Evolutionary conservation across 2,329 filamentous ascomycete species (phyloP).

Genomic region (Cercospora zeina): DNA sequence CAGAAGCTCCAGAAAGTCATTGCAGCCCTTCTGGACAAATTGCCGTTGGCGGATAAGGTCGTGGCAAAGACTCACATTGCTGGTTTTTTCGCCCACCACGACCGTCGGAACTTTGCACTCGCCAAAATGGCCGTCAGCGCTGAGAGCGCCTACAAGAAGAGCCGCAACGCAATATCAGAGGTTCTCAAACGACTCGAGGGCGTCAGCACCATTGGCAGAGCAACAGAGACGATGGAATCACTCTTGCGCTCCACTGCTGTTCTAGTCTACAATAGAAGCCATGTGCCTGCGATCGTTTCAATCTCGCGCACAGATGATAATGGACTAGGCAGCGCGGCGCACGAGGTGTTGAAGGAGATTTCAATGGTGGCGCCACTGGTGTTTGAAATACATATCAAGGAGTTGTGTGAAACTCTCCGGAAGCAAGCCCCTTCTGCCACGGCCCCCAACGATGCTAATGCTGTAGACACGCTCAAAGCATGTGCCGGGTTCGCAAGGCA

Average conservation of each 20-base stretch:
- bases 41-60: constrained; percentile 75
- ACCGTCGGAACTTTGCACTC: constrained; percentile 85
- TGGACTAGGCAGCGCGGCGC: constrained; percentile 73
- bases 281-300: constrained; percentile 86
- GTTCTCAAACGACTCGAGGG: constrained; percentile 68
- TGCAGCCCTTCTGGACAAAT: constrained; percentile 68
- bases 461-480: constrained; percentile 90
- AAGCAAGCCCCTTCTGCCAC: constrained; percentile 72
- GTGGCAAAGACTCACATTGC: constrained; percentile 75
- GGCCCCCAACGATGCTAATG: constrained; percentile 66
- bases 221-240: constrained; percentile 77
- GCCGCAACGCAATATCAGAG: constrained; percentile 87
- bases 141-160: constrained; percentile 88
- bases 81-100: constrained; percentile 88
- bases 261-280: constrained; percentile 90
- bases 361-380: constrained; percentile 85
- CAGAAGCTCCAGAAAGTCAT: constrained; percentile 73
- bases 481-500: constrained; percentile 88
- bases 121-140: constrained; percentile 81
- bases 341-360: constrained; percentile 88
- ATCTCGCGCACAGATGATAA: constrained; percentile 81
- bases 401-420: constrained; percentile 83
- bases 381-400: constrained; percentile 88
- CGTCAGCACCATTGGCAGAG: constrained; percentile 57
- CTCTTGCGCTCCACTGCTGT: constrained; percentile 81